Conservation (phyloP, 257 asterid species). For the Nicotiana obtusifolia region DNA sequence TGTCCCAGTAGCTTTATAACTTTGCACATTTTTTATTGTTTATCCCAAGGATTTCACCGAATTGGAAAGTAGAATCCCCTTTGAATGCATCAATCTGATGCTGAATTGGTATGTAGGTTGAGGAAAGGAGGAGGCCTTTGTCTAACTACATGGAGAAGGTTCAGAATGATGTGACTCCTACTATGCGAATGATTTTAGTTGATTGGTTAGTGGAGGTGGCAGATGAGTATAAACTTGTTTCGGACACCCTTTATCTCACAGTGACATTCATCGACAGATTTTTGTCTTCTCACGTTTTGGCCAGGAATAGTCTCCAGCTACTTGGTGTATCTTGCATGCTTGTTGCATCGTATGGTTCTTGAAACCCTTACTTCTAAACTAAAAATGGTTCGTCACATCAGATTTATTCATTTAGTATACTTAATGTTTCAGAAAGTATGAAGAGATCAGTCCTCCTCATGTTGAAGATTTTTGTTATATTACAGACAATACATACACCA, state of each 20-base stretch:
- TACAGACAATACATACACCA: constrained; percentile 76
- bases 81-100: constrained; percentile 12
- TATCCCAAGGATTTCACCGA: background rate
- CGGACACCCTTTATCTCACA: constrained; percentile 71
- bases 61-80: background rate
- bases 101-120: constrained; percentile 45
- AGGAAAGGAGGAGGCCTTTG: constrained; percentile 57
- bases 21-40: background rate
- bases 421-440: constrained; percentile 62
- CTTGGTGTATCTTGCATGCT: constrained; percentile 90
- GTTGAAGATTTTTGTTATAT: constrained; percentile 79
- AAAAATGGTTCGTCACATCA: background rate
- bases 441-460: constrained; percentile 75
- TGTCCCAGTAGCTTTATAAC: background rate
- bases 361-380: background rate
- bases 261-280: constrained; percentile 68
- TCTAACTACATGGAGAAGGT: constrained; percentile 68
- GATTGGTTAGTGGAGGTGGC: constrained; percentile 94
- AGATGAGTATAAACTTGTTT: constrained; percentile 66
- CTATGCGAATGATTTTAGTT: constrained; percentile 66
- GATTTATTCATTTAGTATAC: constrained; percentile 12
- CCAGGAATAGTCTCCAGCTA: constrained; percentile 74
- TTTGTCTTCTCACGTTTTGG: constrained; percentile 46
- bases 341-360: constrained; percentile 68
- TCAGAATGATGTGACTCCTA: constrained; percentile 56